Conservation (phyloP, 2,329 filamentous ascomycete species). For the Arthrocladium fulminans region DNA sequence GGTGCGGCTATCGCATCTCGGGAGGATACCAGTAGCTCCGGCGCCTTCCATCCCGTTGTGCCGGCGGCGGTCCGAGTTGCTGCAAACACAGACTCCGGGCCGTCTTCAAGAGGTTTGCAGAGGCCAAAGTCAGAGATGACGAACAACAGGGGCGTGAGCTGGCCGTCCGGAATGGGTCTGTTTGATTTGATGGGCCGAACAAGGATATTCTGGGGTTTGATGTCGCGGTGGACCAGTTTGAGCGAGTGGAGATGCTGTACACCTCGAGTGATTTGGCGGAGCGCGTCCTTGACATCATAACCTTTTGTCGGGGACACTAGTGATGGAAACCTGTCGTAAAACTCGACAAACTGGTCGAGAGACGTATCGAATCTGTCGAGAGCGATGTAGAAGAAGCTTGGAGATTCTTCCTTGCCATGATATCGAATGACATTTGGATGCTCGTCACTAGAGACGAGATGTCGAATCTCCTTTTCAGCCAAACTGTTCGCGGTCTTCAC, state of each 20-base stretch:
- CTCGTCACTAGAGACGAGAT: conserved; percentile 87
- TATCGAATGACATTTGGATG: conserved; percentile 96
- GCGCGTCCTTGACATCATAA: conserved; percentile 64
- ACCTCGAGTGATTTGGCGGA: conserved; percentile 84
- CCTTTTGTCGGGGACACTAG: conserved; percentile 58
- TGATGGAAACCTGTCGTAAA: conserved; percentile 56
- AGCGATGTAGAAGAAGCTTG: conserved; percentile 91
- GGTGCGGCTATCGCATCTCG: conserved; percentile 24
- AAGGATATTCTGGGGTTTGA: conserved; percentile 96
- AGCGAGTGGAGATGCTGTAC: conserved; percentile 81
- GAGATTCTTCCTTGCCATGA: conserved; percentile 79
- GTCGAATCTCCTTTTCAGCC: conserved; percentile 82
- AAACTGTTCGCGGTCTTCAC: conserved; percentile 92
- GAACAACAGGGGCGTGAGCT: conserved; percentile 59
- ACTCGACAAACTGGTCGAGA: conserved; percentile 80
- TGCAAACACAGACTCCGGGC: conserved; percentile 87
- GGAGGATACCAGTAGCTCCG: conserved; percentile 71
- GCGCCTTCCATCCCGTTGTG: conserved; percentile 92
- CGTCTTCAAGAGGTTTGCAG: conserved; percentile 84
- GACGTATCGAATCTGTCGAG: conserved; percentile 90
- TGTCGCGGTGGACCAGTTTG: conserved; percentile 90
- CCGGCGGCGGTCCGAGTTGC: conserved; percentile 69
- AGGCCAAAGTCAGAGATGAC: conserved; percentile 96
- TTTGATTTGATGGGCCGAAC: conserved; percentile 48
- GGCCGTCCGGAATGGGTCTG: conserved; percentile 15